phyloP scores from a whole-genome alignment of 129 eudicot genomes.

The Cynara cardunculus region DNA sequence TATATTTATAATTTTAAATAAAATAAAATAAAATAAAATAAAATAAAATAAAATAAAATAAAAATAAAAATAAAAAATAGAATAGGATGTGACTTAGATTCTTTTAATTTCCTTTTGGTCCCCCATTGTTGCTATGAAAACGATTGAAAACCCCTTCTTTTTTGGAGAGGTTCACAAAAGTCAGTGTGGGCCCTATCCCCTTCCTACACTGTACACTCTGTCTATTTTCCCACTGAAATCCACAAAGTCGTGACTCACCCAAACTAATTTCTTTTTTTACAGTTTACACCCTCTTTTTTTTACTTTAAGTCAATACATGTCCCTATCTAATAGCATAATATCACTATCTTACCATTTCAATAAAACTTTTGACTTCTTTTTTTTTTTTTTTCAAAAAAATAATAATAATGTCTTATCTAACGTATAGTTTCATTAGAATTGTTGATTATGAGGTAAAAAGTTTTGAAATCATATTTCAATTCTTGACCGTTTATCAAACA shows the following conservation, averaged over 20 bases:
- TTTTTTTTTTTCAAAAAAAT: background rate
- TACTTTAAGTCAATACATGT: constrained; percentile 1
- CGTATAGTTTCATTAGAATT: background rate
- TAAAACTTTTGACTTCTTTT: background rate
- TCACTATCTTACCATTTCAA: background rate
- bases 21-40: background rate
- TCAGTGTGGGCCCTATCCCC: constrained; percentile 33
- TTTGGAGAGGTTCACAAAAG: constrained; percentile 44
- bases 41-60: background rate
- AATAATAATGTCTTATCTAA: background rate
- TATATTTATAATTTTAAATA: background rate
- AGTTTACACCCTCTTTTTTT: constrained; percentile 7
- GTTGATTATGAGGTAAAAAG: background rate
- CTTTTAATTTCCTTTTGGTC: constrained; percentile 32
- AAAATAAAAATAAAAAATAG: background rate
- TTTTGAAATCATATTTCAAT: too few relatives aligned
- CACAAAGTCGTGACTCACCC: constrained; percentile 38
- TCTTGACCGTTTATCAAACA: background rate
- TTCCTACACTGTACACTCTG: constrained; percentile 28
- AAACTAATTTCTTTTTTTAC: constrained; percentile 19
- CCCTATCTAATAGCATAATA: background rate
- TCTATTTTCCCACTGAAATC: constrained; percentile 41
- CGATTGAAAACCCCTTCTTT: constrained; percentile 36
- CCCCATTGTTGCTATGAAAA: constrained; percentile 34
- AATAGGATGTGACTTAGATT: constrained; percentile 34